Conservation (phyloP, 345 rosid genomes). For the Populus pruinosa region DNA sequence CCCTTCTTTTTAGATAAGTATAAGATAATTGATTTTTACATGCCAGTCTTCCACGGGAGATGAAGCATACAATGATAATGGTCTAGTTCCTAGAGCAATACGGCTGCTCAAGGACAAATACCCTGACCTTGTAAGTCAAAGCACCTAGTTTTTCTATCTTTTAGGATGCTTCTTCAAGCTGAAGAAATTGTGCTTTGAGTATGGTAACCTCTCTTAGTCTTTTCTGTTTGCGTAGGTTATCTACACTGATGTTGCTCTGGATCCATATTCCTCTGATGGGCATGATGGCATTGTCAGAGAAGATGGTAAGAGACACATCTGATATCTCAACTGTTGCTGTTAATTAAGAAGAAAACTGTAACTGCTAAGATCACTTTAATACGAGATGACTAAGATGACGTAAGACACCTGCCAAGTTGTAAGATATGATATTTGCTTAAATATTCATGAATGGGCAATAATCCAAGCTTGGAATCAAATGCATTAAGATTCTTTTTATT, state of each 20-base stretch:
- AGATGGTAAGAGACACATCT: constrained; percentile 47
- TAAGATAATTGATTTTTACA: constrained; percentile 12
- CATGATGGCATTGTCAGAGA: constrained; percentile 92
- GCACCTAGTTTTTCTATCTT: not conserved
- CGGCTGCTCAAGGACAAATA: constrained; percentile 70
- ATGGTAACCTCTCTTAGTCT: not conserved
- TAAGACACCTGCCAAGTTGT: not conserved
- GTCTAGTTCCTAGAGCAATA: constrained; percentile 78
- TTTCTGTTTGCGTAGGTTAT: constrained; percentile 49
- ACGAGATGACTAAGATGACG: not conserved
- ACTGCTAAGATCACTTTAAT: not conserved
- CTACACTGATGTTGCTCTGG: constrained; percentile 88
- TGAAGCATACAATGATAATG: constrained; percentile 90
- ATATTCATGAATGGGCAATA: not conserved
- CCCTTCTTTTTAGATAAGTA: not conserved
- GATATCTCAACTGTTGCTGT: not conserved
- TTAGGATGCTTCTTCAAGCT: not conserved
- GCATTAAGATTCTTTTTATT: not conserved
- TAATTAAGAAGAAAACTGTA: not conserved
- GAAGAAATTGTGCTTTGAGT: not conserved
- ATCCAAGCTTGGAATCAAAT: not conserved
- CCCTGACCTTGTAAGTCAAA: constrained; percentile 76
- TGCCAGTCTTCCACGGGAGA: constrained; percentile 73
- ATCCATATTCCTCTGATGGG: constrained; percentile 84
- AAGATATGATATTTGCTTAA: not conserved